These are phyloP conservation scores for Saccharomycopsis oosterbeekiorum DNA, from an alignment of 805 yeast genomes.

Conservation along the genomic window DNA sequence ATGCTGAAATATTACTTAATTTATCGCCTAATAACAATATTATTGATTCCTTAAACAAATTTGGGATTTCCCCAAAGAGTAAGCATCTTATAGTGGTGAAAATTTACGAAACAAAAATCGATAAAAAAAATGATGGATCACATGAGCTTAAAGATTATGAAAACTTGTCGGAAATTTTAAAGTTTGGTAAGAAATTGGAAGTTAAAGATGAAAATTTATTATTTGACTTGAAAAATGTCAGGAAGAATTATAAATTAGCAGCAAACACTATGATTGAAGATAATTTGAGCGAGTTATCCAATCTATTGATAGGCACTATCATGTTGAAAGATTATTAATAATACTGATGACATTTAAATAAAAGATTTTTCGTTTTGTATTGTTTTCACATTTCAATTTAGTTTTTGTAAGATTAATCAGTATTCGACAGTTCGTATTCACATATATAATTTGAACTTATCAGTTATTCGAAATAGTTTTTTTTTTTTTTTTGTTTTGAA, in stretches of 20 bases:
- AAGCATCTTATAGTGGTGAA: constrained; percentile 10
- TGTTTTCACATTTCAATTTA: neutral
- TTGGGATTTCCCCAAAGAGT: constrained; percentile 10
- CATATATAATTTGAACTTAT: no score
- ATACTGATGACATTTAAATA: neutral
- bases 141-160: neutral
- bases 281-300: neutral
- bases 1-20: constrained; percentile 15
- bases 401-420: no score
- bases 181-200: neutral
- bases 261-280: constrained; percentile 6
- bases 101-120: neutral
- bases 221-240: constrained; percentile 8
- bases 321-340: constrained; percentile 8
- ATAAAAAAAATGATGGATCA: neutral
- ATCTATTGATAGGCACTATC: constrained; percentile 8
- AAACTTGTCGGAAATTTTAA: neutral
- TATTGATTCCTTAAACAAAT: constrained; percentile 7
- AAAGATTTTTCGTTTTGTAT: neutral
- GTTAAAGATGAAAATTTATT: constrained; percentile 2
- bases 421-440: no score
- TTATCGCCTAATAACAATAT: constrained; percentile 15
- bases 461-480: no score
- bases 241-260: constrained; percentile 14
- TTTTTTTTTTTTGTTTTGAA: no score